Conservation (phyloP, 805 yeast genomes). For the Ogataea nonfermentans region DNA sequence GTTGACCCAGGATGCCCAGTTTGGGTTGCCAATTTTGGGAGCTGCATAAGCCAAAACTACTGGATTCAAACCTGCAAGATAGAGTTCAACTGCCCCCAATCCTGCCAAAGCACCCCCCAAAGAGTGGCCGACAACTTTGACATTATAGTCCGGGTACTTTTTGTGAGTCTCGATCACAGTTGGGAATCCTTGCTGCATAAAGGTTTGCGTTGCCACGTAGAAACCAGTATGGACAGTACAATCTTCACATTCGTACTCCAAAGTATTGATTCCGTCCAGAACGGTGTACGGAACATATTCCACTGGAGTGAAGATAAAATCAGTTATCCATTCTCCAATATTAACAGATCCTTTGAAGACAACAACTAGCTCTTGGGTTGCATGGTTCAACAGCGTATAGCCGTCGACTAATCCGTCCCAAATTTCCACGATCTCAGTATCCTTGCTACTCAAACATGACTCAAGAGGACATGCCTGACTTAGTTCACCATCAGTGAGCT, state of each 20-base stretch:
- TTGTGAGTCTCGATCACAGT: constrained; percentile 35
- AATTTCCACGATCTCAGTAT: constrained; percentile 38
- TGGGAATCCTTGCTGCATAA: constrained; percentile 39
- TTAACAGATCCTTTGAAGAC: constrained; percentile 66
- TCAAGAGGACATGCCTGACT: constrained; percentile 36
- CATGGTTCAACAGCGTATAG: constrained; percentile 48
- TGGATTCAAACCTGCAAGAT: constrained; percentile 52
- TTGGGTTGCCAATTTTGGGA: constrained; percentile 60
- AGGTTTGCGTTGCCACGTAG: constrained; percentile 42
- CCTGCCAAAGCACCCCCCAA: constrained; percentile 64
- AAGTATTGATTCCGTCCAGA: constrained; percentile 20
- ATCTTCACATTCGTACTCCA: constrained; percentile 38
- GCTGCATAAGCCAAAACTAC: constrained; percentile 59
- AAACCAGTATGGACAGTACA: constrained; percentile 71
- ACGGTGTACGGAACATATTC: constrained; percentile 43
- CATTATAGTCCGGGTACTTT: constrained; percentile 45
- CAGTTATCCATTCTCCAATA: constrained; percentile 59
- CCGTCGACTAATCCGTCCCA: constrained; percentile 55
- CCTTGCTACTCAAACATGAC: constrained; percentile 28
- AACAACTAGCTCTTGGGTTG: constrained; percentile 41
- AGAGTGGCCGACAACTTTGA: constrained; percentile 70
- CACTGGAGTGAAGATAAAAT: constrained; percentile 48
- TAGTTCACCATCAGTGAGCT: constrained; percentile 24
- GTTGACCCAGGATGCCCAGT: constrained; percentile 53
- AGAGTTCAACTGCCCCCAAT: constrained; percentile 60